Conservation (phyloP, 345 rosid species). For the Lepidium sativum region DNA sequence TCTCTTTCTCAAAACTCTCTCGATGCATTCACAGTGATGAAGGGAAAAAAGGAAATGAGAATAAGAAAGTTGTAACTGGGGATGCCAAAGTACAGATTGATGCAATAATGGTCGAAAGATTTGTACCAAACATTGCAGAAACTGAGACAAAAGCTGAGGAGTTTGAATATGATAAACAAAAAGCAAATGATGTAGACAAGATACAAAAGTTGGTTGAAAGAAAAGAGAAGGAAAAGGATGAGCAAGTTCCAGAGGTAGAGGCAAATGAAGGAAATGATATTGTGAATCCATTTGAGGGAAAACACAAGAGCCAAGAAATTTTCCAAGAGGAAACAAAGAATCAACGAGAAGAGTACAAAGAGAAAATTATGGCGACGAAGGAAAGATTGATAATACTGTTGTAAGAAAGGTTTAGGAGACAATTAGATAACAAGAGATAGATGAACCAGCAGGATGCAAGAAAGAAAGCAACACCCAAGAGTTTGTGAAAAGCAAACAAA, state of each 20-base stretch:
- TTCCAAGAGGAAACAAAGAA: neutral
- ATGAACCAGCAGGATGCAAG: neutral
- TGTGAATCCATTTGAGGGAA: no score
- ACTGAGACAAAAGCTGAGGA: neutral
- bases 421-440: neutral
- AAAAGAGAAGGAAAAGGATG: neutral
- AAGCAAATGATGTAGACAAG: neutral
- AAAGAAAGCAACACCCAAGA: neutral
- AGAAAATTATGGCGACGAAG: neutral
- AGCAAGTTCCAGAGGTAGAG: neutral
- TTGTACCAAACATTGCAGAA: neutral
- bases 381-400: neutral
- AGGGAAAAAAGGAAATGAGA: no score
- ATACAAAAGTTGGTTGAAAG: neutral
- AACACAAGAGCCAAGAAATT: no score
- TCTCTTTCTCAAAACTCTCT: no score
- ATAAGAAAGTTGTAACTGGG: neutral
- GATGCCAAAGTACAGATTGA: conserved; percentile 1
- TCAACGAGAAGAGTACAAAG: neutral
- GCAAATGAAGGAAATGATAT: neutral
- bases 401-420: neutral
- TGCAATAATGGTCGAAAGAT: neutral
- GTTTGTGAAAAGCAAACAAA: neutral
- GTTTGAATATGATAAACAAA: neutral
- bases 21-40: no score